Conservation (phyloP, 2,329 filamentous ascomycete genomes). For the Dissoconium aciculare region DNA sequence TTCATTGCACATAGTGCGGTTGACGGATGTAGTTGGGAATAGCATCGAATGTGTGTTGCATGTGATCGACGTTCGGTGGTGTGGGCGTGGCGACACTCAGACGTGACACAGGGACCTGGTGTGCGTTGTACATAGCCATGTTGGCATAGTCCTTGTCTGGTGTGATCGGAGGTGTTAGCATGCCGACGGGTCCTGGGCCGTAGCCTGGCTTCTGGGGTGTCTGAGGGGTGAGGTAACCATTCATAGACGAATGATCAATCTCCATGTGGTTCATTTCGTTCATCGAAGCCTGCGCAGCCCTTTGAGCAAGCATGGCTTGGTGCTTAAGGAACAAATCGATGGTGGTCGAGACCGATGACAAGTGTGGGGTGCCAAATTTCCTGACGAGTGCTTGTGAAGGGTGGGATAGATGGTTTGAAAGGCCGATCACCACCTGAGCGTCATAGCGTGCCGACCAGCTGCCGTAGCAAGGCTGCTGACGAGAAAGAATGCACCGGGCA, state of each 20-base stretch:
- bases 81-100: conserved; percentile 16
- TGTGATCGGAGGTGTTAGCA: conserved; percentile 74
- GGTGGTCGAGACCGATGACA: conserved; percentile 48
- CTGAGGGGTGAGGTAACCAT: conserved; percentile 47
- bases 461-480: conserved; percentile 54
- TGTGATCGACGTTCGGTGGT: conserved; percentile 20
- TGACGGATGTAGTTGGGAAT: conserved; percentile 8
- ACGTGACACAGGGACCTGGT: conserved; percentile 15
- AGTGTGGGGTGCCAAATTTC: conserved; percentile 53
- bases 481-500: conserved; percentile 69
- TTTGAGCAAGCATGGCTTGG: conserved; percentile 30
- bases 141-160: conserved; percentile 42
- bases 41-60: conserved; percentile 11
- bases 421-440: conserved; percentile 48
- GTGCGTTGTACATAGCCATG: conserved; percentile 13
- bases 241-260: conserved; percentile 14
- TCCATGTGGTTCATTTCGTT: conserved; percentile 15
- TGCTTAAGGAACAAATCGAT: conserved; percentile 53
- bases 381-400: conserved; percentile 52
- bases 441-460: conserved; percentile 63
- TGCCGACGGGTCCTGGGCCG: conserved; percentile 53
- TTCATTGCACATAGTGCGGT: conserved; percentile 9
- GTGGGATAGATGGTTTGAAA: conserved; percentile 51
- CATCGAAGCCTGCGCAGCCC: conserved; percentile 17
- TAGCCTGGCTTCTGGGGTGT: conserved; percentile 66